Conservation (phyloP, 352 stramenopile genomes). For the Phytophthora aleatoria region DNA sequence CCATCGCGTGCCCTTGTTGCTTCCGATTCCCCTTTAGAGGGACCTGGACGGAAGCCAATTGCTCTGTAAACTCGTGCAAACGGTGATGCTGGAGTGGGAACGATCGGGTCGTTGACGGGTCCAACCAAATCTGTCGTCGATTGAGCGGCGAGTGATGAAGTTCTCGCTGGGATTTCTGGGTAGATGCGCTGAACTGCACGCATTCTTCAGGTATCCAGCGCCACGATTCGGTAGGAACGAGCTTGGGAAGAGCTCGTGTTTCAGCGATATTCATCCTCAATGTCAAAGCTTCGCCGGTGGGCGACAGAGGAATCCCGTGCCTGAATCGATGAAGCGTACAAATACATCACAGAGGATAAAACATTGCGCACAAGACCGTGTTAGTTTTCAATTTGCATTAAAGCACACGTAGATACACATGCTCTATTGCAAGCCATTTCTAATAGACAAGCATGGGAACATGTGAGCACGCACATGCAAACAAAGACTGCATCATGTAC, state of each 20-base stretch:
- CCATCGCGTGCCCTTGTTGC: constrained; percentile 59
- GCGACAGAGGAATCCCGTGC: constrained; percentile 64
- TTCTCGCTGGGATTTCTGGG: constrained; percentile 11
- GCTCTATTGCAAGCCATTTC: constrained; percentile 6
- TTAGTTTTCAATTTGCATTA: constrained; percentile 4
- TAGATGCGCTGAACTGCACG: constrained; percentile 5
- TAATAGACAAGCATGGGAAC: not conserved
- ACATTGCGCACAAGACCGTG: not conserved
- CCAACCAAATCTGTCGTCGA: constrained; percentile 62
- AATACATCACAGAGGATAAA: not conserved
- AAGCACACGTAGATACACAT: not conserved
- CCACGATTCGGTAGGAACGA: constrained; percentile 44
- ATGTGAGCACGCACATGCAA: constrained; percentile 17
- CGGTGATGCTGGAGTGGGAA: constrained; percentile 65
- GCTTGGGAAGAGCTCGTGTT: constrained; percentile 39
- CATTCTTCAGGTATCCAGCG: constrained; percentile 21
- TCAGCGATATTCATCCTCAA: constrained; percentile 54
- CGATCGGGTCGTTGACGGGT: constrained; percentile 60
- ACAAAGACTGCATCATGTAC: constrained; percentile 11
- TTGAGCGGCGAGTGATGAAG: constrained; percentile 44
- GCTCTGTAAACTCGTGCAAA: constrained; percentile 60
- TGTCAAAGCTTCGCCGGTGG: constrained; percentile 34
- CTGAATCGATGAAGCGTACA: constrained; percentile 24
- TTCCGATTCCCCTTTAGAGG: constrained; percentile 61
- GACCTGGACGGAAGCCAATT: constrained; percentile 69